Evolutionary conservation across 1,139 yeast species (phyloP), one percentile per base, ranked within the genome.

Genomic region (Geotrichum macrosporum): DNA sequence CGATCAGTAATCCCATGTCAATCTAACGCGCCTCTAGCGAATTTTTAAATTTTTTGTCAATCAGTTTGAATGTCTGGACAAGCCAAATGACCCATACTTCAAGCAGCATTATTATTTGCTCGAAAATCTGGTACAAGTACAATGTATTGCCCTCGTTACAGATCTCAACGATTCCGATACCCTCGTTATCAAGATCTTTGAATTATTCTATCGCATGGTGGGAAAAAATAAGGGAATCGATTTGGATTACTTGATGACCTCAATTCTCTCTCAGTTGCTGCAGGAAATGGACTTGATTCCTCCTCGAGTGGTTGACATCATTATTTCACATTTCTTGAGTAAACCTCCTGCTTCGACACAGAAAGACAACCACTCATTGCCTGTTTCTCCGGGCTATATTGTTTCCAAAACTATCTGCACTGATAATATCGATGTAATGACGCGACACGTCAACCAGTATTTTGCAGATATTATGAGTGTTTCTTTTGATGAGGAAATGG

Each of bases 211-310:
- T 61, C 75, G 74, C 29, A 66, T 80, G 35, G 65, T 44, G 6
- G 39, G 47, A 50, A 52, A 4, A 22, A 53, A 50, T 29, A 51
- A 50, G 27, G 50, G 51, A 1, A 51, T 56, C 16, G 52, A 53
- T 26, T 53, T 67, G 76, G 55, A 84, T 59, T 78, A 80, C 8
- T 70, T 80, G 32, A 76, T 84, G 26, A 72, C 84, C 3, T 87
- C 84, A 46, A 74, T 87, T 26, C 69, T 88, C 43, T 76, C 84
- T 6, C 95, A 85, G 57, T 75, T 86, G n/a, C 71, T 88, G 27
- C 75, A 85, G 2, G 96, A 88, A 61, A 74, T 81, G 44, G 87
- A 81, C 45, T 65, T 73, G 0, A 72, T 88, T n/a, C 86, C 95
- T 0, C 70, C 72, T 31, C 66, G 72, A 13, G 82, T 84, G 0